Base-by-base conservation (phyloP, 2,329 filamentous ascomycete species). In the Phaeosphaeriaceae sp. region DNA sequence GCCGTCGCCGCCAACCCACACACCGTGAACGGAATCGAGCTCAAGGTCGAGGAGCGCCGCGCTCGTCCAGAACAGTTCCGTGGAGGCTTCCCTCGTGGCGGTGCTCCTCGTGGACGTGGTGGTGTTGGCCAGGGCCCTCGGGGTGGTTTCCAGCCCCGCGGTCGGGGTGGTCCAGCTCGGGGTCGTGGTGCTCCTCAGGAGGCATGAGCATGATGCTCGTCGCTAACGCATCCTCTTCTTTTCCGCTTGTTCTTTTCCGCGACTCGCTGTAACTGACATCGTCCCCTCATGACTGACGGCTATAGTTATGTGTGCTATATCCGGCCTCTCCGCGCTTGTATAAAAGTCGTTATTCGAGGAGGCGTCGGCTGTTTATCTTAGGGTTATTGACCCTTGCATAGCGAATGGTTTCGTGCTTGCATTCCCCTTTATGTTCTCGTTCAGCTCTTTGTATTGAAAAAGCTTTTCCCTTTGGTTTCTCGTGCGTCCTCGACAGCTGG, bases 1-100 rank as follows among this genome's bases (percentile, higher is more conserved):
- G 95, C 95, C 46, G 85, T 92, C 40, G 87, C 87, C 61, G 91
- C 90, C 68, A 98, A 96, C 82, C 94, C 94, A 35, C 93, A 97
- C 81, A 86, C 86, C 47, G 87, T 99, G 64, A 92, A 91, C 70
- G 91, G 89, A 68, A 91, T 97, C 79, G 89, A 88, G 72, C 90
- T 99, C 70, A 85, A 88, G 62, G 91, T 99, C 56, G 95, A 98
- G 81, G 92, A 94, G 77, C 93, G 95, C 64, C 92, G 93, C 66
- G 88, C 91, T 46, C 78, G 78, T 56, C 76, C 79, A 15, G 69
- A 74, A 64, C 63, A 72, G 62, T 66, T 75, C 71, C 63, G 73
- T 68, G 52, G 77, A 68, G 71, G 69, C 64, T 71, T 76, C 69
- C 56, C 77, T 72, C 68, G 81, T 71, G 69, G 80, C 51, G 79